phyloP scores from a whole-genome alignment of 2,329 filamentous ascomycete genomes.

The Tricladium varicosporioides region DNA sequence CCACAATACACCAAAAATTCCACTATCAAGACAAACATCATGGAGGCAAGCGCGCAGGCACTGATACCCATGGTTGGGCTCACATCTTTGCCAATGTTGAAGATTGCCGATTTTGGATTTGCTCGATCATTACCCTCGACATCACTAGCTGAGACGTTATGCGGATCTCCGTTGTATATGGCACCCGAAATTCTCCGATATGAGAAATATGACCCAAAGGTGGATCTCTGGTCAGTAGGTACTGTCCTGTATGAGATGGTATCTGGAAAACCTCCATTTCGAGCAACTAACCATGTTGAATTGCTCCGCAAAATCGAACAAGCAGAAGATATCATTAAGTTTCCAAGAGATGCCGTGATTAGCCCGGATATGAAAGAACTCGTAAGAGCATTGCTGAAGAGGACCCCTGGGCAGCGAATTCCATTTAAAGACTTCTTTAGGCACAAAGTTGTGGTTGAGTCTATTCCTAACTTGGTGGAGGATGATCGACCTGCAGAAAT shows the following conservation, averaged over 20 bases:
- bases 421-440: conserved; percentile 84
- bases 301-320: conserved; percentile 88
- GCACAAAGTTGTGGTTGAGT: conserved; percentile 67
- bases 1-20: conserved; percentile 61
- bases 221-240: conserved; percentile 95
- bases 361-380: conserved; percentile 77
- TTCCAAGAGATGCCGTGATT: conserved; percentile 69
- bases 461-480: conserved; percentile 77
- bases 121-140: conserved; percentile 87
- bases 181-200: conserved; percentile 96
- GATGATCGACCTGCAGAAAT: conserved; percentile 59
- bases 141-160: conserved; percentile 91
- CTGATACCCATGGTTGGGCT: conserved; percentile 79
- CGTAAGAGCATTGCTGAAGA: conserved; percentile 78
- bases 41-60: conserved; percentile 75
- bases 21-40: conserved; percentile 57
- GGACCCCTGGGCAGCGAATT: conserved; percentile 80
- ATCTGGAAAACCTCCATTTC: conserved; percentile 83
- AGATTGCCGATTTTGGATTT: conserved; percentile 98
- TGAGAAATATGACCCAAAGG: conserved; percentile 95
- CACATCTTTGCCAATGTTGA: conserved; percentile 86
- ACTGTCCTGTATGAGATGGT: conserved; percentile 97
- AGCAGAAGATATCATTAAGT: conserved; percentile 80
- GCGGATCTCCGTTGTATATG: conserved; percentile 97
- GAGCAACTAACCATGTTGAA: conserved; percentile 92